These are phyloP conservation scores for Pisolithus sp. DNA, from an alignment of 768 basidiomycete species.

Conservation along the genomic window DNA sequence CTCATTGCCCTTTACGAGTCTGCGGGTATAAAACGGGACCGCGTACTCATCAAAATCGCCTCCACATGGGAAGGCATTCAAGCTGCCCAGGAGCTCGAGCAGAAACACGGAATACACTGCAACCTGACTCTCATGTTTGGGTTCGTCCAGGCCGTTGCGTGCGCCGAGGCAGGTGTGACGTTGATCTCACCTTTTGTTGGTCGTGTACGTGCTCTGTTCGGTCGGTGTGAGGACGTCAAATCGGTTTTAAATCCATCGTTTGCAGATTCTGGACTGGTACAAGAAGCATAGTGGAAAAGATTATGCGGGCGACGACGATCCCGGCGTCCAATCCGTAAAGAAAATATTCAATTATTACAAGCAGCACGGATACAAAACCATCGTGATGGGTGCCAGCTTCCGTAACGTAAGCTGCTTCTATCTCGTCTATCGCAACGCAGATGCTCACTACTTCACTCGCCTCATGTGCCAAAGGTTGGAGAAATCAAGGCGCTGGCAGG, in stretches of 20 bases:
- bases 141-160: conserved; percentile 93
- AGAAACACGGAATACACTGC: conserved; percentile 88
- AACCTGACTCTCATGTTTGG: conserved; percentile 97
- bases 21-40: conserved; percentile 81
- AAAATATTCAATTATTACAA: conserved; percentile 99
- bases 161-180: no score
- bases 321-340: conserved; percentile 91
- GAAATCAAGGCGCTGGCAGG: conserved; percentile 94
- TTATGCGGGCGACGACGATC: conserved; percentile 87
- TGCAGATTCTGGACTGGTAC: conserved; percentile 95
- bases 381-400: conserved; percentile 99
- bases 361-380: conserved; percentile 93
- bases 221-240: no score
- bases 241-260: background rate
- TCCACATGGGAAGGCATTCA: conserved; percentile 99
- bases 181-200: conserved; percentile 97
- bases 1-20: conserved; percentile 90
- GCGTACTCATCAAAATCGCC: conserved; percentile 96
- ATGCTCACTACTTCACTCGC: background rate
- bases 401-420: conserved; percentile 63
- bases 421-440: background rate
- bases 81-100: conserved; percentile 89
- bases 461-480: no score
- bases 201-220: conserved; percentile 49
- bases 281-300: conserved; percentile 80